Conservation (phyloP, 2,329 filamentous ascomycete species). For the Verticillium isaacii region DNA sequence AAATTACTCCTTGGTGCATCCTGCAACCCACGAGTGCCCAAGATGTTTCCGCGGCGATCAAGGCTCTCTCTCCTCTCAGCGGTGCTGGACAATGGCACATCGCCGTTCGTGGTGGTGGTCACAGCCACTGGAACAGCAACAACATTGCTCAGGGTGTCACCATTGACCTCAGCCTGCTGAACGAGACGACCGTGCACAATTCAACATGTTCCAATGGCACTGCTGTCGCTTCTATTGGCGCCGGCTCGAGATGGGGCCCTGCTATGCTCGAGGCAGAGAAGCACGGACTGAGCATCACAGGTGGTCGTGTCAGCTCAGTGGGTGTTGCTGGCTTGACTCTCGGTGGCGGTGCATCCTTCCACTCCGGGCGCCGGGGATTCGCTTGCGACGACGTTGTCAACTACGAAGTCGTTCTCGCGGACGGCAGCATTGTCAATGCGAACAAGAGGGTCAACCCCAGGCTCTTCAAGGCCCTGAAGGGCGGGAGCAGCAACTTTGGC, state of each 20-base stretch:
- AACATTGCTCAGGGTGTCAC: slow-evolving; percentile 36
- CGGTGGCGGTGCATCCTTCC: slow-evolving; percentile 21
- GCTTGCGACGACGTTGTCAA: slow-evolving; percentile 37
- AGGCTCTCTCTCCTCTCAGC: slow-evolving; percentile 4
- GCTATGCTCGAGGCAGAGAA: slow-evolving; percentile 15
- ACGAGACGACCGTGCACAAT: slow-evolving; percentile 5
- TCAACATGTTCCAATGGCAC: slow-evolving; percentile 16
- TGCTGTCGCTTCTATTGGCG: slow-evolving; percentile 24
- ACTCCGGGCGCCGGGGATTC: slow-evolving; percentile 24
- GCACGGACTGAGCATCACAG: slow-evolving; percentile 14
- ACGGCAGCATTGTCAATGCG: slow-evolving; percentile 36
- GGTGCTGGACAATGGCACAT: slow-evolving; percentile 28
- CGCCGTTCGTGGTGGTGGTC: slow-evolving; percentile 44
- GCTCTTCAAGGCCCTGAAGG: slow-evolving; percentile 42
- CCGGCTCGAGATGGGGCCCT: slow-evolving; percentile 16
- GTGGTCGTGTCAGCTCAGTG: slow-evolving; percentile 17
- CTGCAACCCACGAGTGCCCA: slow-evolving; percentile 3
- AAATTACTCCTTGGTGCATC: slow-evolving; percentile 4
- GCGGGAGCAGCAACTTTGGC: slow-evolving; percentile 41
- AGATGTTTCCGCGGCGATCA: slow-evolving; percentile 2
- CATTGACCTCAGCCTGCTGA: slow-evolving; percentile 32
- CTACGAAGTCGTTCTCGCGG: slow-evolving; percentile 39
- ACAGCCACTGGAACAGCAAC: slow-evolving; percentile 35
- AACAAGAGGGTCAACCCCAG: slow-evolving; percentile 29
- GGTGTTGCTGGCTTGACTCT: slow-evolving; percentile 23